Percentiles rank a stretch among this genome's conserved stretches.
Evolutionary conservation across 1,284 basidiomycete genomes (phyloP).

Genomic region (Termitomyces sp.): DNA sequence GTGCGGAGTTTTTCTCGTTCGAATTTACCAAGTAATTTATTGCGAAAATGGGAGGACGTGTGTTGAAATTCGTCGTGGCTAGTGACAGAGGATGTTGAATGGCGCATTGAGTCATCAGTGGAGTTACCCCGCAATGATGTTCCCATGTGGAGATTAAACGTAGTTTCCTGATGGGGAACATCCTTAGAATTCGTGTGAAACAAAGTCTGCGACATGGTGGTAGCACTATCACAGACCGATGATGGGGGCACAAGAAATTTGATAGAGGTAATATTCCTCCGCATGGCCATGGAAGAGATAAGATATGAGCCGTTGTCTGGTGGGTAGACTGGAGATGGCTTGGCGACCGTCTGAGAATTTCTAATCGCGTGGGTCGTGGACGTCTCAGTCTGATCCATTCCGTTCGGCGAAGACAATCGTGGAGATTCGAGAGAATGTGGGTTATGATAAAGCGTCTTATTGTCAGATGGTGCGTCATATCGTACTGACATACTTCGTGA

Average conservation of each 20-base stretch:
- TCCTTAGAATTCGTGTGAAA: slow-evolving; percentile 4
- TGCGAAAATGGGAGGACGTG: slow-evolving; percentile 26
- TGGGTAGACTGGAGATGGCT: neutral
- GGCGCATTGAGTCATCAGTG: slow-evolving; percentile 11
- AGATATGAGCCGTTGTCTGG: neutral
- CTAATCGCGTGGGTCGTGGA: slow-evolving; percentile 17
- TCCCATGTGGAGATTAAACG: slow-evolving; percentile 10
- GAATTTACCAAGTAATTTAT: slow-evolving; percentile 41
- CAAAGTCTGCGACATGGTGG: slow-evolving; percentile 1
- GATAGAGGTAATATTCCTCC: neutral
- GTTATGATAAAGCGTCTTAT: neutral
- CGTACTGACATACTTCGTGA: neutral
- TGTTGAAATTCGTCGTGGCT: slow-evolving; percentile 1
- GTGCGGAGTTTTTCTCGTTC: slow-evolving; percentile 38
- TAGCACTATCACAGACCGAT: slow-evolving; percentile 4
- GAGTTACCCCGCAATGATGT: slow-evolving; percentile 7
- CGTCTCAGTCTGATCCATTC: slow-evolving; percentile 30
- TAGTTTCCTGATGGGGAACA: slow-evolving; percentile 9
- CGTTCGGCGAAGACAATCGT: slow-evolving; percentile 27
- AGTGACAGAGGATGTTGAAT: slow-evolving; percentile 10
- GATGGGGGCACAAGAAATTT: neutral
- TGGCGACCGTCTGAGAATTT: neutral
- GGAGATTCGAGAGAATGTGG: neutral
- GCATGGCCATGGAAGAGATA: neutral
- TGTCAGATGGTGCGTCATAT: neutral